Conservation (phyloP, 2,329 filamentous ascomycete species). For the Verticillium isaacii region DNA sequence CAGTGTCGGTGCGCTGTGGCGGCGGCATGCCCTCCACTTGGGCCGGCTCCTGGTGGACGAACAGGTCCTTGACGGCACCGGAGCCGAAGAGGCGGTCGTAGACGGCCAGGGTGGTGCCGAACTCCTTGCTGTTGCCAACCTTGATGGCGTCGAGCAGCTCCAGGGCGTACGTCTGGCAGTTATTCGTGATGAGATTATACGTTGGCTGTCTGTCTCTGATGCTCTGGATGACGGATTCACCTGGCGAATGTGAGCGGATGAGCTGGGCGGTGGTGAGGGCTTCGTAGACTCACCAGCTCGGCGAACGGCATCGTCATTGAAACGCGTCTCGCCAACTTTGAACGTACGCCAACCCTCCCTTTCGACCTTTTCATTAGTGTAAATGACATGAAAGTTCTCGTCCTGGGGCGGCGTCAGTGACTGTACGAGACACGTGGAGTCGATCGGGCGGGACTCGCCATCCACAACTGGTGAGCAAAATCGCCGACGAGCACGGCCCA, state of each 20-base stretch:
- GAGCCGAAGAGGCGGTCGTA: conserved; percentile 45
- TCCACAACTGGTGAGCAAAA: conserved; percentile 55
- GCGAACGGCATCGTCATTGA: conserved; percentile 49
- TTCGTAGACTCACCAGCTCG: conserved; percentile 34
- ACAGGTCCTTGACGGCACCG: conserved; percentile 48
- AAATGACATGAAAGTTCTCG: conserved; percentile 51
- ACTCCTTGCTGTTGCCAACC: conserved; percentile 42
- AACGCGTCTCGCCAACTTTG: conserved; percentile 45
- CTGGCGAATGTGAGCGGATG: conserved; percentile 18
- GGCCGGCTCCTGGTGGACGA: conserved; percentile 23
- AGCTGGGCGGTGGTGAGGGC: not conserved
- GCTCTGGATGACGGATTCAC: conserved; percentile 46
- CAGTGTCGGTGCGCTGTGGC: conserved; percentile 27
- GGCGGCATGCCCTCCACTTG: not conserved
- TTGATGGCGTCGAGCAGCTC: conserved; percentile 50
- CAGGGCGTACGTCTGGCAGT: conserved; percentile 54
- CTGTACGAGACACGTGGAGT: not conserved
- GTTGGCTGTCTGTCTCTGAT: conserved; percentile 43
- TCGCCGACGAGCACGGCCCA: conserved; percentile 55
- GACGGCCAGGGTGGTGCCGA: conserved; percentile 48
- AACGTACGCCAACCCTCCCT: conserved; percentile 46
- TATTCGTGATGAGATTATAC: conserved; percentile 57
- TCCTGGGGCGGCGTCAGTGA: conserved; percentile 27
- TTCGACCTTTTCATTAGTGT: conserved; percentile 44
- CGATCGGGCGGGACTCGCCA: conserved; percentile 30